Conservation (phyloP, 1,139 yeast species). For the Dujonia santamariae region DNA sequence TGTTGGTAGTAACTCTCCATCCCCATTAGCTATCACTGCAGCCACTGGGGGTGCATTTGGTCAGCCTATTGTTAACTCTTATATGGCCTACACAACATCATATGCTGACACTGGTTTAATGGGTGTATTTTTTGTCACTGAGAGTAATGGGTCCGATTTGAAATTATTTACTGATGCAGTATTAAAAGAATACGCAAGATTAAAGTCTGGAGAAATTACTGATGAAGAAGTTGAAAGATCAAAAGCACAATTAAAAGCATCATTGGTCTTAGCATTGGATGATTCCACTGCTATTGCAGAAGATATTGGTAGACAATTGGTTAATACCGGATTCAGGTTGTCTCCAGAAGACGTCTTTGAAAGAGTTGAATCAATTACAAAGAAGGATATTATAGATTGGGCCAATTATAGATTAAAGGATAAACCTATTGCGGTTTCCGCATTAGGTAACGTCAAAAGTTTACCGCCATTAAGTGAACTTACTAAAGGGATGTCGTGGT, state of each 20-base stretch:
- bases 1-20: slow-evolving; percentile 65
- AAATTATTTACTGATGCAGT: slow-evolving; percentile 70
- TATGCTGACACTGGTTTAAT: slow-evolving; percentile 97
- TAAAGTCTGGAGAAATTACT: slow-evolving; percentile 70
- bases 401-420: slow-evolving; percentile 77
- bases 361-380: slow-evolving; percentile 75
- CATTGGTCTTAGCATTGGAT: slow-evolving; percentile 81
- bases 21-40: slow-evolving; percentile 75
- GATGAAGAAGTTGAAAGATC: slow-evolving; percentile 91
- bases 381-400: slow-evolving; percentile 81
- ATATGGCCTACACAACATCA: slow-evolving; percentile 94
- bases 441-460: slow-evolving; percentile 74
- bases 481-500: slow-evolving; percentile 34
- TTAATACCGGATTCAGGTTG: slow-evolving; percentile 87
- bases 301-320: slow-evolving; percentile 95
- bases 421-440: slow-evolving; percentile 86
- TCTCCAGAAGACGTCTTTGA: slow-evolving; percentile 91
- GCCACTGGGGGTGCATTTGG: slow-evolving; percentile 55
- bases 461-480: slow-evolving; percentile 60
- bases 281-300: slow-evolving; percentile 97
- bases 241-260: slow-evolving; percentile 91
- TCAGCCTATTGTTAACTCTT: slow-evolving; percentile 77
- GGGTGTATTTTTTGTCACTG: slow-evolving; percentile 93
- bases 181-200: slow-evolving; percentile 83
- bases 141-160: slow-evolving; percentile 64